Evolutionary conservation across 2,329 filamentous ascomycete genomes (phyloP), one percentile per base, ranked within the genome.

Genomic region (Verticillium nubilum): DNA sequence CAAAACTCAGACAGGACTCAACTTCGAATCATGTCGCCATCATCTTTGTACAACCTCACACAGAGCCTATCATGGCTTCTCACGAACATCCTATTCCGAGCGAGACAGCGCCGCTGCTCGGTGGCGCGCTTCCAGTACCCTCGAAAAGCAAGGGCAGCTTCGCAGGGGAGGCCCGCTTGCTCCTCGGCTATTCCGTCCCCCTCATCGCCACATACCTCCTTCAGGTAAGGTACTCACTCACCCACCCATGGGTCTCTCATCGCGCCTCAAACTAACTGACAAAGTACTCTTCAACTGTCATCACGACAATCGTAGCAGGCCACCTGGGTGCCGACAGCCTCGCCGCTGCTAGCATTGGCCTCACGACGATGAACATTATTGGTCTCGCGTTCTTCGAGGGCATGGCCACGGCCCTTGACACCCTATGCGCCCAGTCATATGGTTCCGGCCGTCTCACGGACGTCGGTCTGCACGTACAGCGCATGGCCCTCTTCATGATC

Each of bases 311-410:
- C 42, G 77, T 80, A 0, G 80, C 79, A 0, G 81, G 81, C 1
- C 80, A 80, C 64, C 74, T 84, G 9, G 76, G 80, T 23, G 78
- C 78, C 3, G 76, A 80, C 64, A 81, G 81, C 60, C 68, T 84
- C 10, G 81, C 79, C 1, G 81, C 81, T 0, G 79, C 81, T 0
- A 80, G 77, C 58, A 67, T 84, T 17, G 80, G 79, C 26, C 76
- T 79, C 26, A 83, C 80, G 53, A 83, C 80, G 0, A 79, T 81
- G 63, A 83, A 80, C 61, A 83, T 85, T 56, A 72, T 80, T 6
- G 82, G 81, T 0, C 74, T 79, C 23, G 77, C 81, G 1, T 70
- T 81, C 25, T 78, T 78, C 59, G 78, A 82, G 64, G 80, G 80
- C 25, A 76, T 82, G 67, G 78, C 80, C 10, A 82, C 79, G 0